A percentile compares a stretch with the other conserved stretches of the same genome.
Conservation (phyloP, 1,284 basidiomycete species). For the Microbotryomycetes sp. region DNA sequence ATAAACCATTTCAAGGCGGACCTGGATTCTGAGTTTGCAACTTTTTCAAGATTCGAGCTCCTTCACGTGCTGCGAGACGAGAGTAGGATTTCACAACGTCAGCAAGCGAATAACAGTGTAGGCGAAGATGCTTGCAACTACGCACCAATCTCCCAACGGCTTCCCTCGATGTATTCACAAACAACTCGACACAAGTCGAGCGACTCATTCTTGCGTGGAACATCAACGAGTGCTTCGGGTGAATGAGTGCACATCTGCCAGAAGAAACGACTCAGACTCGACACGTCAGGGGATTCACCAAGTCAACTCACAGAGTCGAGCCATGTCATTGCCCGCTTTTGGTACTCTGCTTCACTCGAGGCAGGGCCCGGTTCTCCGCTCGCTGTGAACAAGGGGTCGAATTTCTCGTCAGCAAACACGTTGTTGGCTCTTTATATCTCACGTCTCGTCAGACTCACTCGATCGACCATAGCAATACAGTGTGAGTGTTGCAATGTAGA, state of each 20-base stretch:
- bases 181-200: constrained; percentile 27
- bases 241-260: constrained; percentile 28
- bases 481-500: constrained; percentile 30
- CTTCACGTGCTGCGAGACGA: neutral
- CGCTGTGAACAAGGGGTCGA: neutral
- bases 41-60: neutral
- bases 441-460: neutral
- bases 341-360: constrained; percentile 5
- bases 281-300: too few relatives aligned
- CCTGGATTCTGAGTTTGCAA: neutral
- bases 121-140: too few relatives aligned
- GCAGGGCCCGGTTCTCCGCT: constrained; percentile 19
- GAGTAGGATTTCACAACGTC: too few relatives aligned
- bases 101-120: too few relatives aligned
- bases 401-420: too few relatives aligned
- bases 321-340: constrained; percentile 21
- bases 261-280: neutral
- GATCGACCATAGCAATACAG: constrained; percentile 30
- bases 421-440: neutral
- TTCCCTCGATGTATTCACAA: constrained; percentile 27
- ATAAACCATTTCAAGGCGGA: too few relatives aligned
- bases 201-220: constrained; percentile 15
- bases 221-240: constrained; percentile 29
- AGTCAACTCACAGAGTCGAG: constrained; percentile 20
- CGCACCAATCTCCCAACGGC: constrained; percentile 30